Conservation (phyloP, 106 monocot genomes). For the Triglochin maritima region DNA sequence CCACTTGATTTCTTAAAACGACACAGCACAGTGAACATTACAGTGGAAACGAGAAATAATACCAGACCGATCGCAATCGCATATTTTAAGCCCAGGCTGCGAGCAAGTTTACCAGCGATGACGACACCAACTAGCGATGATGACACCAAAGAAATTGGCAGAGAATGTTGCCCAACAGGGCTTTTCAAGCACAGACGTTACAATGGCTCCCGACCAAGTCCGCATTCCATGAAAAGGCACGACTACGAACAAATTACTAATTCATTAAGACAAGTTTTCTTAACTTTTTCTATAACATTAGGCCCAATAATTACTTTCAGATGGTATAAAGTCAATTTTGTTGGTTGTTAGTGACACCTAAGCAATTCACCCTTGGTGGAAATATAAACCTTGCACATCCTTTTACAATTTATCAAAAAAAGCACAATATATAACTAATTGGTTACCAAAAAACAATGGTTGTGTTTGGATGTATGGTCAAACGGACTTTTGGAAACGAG, state of each 20-base stretch:
- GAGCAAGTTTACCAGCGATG: slow-evolving; percentile 74
- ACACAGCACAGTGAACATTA: slow-evolving; percentile 74
- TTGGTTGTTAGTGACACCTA: too few species aligned
- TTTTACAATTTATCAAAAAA: too few species aligned
- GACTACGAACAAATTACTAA: slow-evolving; percentile 86
- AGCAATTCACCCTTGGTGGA: too few species aligned
- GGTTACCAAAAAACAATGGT: too few species aligned
- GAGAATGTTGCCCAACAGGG: slow-evolving; percentile 74
- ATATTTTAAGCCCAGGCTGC: slow-evolving; percentile 78
- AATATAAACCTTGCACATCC: too few species aligned
- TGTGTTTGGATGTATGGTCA: too few species aligned
- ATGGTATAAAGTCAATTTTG: too few species aligned
- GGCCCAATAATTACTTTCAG: too few species aligned
- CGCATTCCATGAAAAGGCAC: slow-evolving; percentile 93
- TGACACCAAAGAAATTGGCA: slow-evolving; percentile 83
- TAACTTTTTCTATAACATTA: too few species aligned
- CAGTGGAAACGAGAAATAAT: slow-evolving; percentile 60
- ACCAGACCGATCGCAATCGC: slow-evolving; percentile 45
- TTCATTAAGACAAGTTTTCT: too few species aligned
- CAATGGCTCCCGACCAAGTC: slow-evolving; percentile 83
- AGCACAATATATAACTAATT: too few species aligned
- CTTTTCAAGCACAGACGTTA: slow-evolving; percentile 78
- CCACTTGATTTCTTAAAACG: slow-evolving; percentile 22
- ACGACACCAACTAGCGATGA: slow-evolving; percentile 81
- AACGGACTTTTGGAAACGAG: too few species aligned